Percentiles rank a stretch among this genome's conserved stretches.
Evolutionary conservation across 192 early-diverging fungal species (phyloP).

Genomic region (Coemansia sp.): DNA sequence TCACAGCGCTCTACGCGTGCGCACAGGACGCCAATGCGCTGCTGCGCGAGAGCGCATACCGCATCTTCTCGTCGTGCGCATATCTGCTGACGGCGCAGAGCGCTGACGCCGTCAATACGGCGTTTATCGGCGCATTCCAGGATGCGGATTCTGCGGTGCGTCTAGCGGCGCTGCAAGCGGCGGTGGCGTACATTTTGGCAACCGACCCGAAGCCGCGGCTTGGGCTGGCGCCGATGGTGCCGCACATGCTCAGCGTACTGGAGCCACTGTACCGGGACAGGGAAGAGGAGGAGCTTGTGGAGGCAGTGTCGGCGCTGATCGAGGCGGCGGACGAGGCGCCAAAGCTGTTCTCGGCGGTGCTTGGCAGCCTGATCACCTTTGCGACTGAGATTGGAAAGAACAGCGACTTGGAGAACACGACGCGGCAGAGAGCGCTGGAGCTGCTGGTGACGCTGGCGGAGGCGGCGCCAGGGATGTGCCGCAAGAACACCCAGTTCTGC

Average conservation of each 20-base stretch:
- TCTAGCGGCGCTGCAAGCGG: slow-evolving; percentile 75
- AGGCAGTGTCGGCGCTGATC: slow-evolving; percentile 74
- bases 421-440: slow-evolving; percentile 90
- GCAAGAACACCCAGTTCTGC: slow-evolving; percentile 86
- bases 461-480: slow-evolving; percentile 82
- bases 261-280: slow-evolving; percentile 68
- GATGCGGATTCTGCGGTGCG: slow-evolving; percentile 72
- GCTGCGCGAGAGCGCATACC: slow-evolving; percentile 87
- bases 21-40: slow-evolving; percentile 72
- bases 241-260: slow-evolving; percentile 81
- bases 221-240: slow-evolving; percentile 62
- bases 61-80: slow-evolving; percentile 85
- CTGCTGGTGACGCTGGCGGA: slow-evolving; percentile 91
- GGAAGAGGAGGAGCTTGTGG: slow-evolving; percentile 73
- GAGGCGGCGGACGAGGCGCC: slow-evolving; percentile 87
- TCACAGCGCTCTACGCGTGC: slow-evolving; percentile 79
- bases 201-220: slow-evolving; percentile 59
- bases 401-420: slow-evolving; percentile 76
- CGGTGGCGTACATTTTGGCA: slow-evolving; percentile 74
- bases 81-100: slow-evolving; percentile 75
- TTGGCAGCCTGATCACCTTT: slow-evolving; percentile 76
- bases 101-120: slow-evolving; percentile 66
- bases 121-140: slow-evolving; percentile 74
- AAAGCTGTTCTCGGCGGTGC: slow-evolving; percentile 79
- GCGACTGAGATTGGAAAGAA: slow-evolving; percentile 79